Evolutionary conservation across 495 filamentous ascomycete genomes (phyloP), one percentile per base, ranked within the genome.

Genomic region (Halenospora varia): DNA sequence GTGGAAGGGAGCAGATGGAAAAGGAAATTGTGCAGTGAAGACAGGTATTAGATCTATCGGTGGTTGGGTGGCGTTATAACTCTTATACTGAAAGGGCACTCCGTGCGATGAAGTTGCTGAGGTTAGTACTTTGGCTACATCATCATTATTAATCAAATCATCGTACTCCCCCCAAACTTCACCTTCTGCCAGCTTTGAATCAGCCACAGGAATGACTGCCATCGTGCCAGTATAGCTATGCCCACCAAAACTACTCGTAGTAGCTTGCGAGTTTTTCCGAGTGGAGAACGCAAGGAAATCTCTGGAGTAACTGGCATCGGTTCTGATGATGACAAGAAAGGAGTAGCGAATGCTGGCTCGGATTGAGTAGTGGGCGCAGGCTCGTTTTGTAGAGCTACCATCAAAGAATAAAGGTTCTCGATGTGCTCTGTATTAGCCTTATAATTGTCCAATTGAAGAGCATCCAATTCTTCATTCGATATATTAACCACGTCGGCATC

Each of bases 131-230:
- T 75, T 71, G 11, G 50, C 55, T 23, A n/a, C n/a, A n/a, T 62
- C 53, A 18, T 62, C 56, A 47, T 90, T 83, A 59, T 88, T 88
- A 52, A 97, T 80, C 15, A 96, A 75, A 65, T 97, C 94, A 67
- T 97, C 86, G 61, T 94, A 97, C 69, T 98, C 65, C 40, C 88
- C 83, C 94, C 94, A 98, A 17, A 96, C 79, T 65, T 97, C 94
- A 63, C 97, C 94, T 62, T 92, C 87, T 15, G 75, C 84, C 6
- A 84, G 77, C 8, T 77, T 82, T 6, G 81, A 78, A 25, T 71
- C 76, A 10, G 80, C 74, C 15, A 71, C 67, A 3, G 87, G 88
- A 40, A 87, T 67, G 2, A 88, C 70, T 22, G 87, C 86, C 10
- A 80, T 87, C 8, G 60, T 61, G 10, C 55, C 62, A 9, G 54